phyloP scores from a whole-genome alignment of 345 rosid species.

The Syzygium grande region DNA sequence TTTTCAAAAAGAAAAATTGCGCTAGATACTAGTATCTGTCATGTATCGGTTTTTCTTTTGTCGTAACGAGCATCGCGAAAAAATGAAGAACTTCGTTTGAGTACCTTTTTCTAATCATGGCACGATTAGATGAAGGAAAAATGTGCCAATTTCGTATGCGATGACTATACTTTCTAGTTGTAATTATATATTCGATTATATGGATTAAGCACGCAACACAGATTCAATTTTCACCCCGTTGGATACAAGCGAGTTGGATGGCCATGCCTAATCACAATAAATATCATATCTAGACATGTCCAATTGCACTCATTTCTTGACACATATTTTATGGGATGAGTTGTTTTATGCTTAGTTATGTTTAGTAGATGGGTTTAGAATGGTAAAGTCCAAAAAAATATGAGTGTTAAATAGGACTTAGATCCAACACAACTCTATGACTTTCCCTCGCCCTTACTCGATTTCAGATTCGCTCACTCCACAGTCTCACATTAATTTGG shows the following conservation, averaged over 20 bases:
- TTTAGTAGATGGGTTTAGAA: too few species aligned
- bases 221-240: fast-evolving
- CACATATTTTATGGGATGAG: too few species aligned
- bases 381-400: too few species aligned
- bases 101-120: too few species aligned
- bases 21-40: fast-evolving
- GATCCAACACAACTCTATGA: too few species aligned
- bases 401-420: too few species aligned
- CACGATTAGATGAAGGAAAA: neutral
- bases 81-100: neutral
- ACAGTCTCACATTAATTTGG: too few species aligned
- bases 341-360: too few species aligned
- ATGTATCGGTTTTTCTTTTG: neutral
- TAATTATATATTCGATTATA: neutral
- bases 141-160: neutral
- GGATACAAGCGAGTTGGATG: neutral
- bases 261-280: neutral
- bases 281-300: neutral
- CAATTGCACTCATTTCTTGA: too few species aligned
- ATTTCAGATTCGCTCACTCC: too few species aligned
- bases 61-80: fast-evolving
- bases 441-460: too few species aligned
- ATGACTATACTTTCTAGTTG: fast-evolving
- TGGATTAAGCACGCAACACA: neutral
- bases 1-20: neutral